Evolutionary conservation across 139 green algal genomes (phyloP).

Genomic region (Tetradesmus obliquus): DNA sequence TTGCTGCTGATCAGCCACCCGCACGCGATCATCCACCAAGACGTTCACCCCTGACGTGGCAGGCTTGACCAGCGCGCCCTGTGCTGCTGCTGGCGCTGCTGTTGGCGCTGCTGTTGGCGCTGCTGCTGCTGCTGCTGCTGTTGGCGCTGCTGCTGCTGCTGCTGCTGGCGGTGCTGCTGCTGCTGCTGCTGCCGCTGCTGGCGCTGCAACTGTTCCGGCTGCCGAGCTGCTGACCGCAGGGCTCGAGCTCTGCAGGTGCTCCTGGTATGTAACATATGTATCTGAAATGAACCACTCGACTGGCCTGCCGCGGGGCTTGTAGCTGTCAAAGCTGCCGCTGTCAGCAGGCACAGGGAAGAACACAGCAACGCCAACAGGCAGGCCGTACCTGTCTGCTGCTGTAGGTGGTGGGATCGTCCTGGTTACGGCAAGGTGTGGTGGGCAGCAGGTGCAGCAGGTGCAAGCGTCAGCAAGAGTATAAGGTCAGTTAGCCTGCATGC

Average conservation of each 20-base stretch:
- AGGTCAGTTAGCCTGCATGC: too few species aligned
- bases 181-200: background rate
- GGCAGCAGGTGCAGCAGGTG: too few species aligned
- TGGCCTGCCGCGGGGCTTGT: background rate
- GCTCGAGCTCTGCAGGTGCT: background rate
- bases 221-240: background rate
- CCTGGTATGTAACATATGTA: background rate
- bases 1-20: too few species aligned
- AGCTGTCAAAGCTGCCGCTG: background rate
- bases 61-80: too few species aligned
- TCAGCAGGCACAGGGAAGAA: slow-evolving; percentile 5
- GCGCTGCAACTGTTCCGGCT: background rate
- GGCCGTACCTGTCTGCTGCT: background rate
- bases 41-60: too few species aligned
- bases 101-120: too few species aligned
- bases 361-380: background rate
- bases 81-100: too few species aligned
- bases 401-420: background rate
- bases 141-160: too few species aligned
- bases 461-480: too few species aligned
- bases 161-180: background rate
- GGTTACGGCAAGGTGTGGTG: background rate
- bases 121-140: too few species aligned
- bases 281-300: background rate
- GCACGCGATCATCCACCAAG: too few species aligned